A percentile compares a stretch with the other conserved stretches of the same genome.
phyloP scores from a whole-genome alignment of 768 basidiomycete species.

The Podaxis pistillaris region DNA sequence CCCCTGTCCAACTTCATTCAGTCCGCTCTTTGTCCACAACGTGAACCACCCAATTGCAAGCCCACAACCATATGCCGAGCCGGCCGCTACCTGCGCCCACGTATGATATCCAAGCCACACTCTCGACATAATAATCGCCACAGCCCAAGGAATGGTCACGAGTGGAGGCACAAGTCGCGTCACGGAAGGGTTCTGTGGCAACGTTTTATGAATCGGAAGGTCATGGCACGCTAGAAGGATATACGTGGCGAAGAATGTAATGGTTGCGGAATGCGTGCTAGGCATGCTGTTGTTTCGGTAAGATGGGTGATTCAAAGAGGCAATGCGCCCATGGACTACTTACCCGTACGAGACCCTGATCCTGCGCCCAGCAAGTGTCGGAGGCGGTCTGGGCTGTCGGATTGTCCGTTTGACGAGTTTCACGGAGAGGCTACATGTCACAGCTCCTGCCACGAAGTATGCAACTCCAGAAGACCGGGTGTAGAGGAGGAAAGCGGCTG shows the following conservation, averaged over 20 bases:
- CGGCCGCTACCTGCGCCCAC: constrained; percentile 62
- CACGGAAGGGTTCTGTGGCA: constrained; percentile 34
- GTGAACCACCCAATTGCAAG: constrained; percentile 58
- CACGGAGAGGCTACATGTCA: constrained; percentile 54
- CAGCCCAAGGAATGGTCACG: constrained; percentile 54
- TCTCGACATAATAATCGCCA: constrained; percentile 57
- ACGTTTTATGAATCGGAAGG: constrained; percentile 57
- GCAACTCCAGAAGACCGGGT: constrained; percentile 61
- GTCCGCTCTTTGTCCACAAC: constrained; percentile 45
- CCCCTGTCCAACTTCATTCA: constrained; percentile 22
- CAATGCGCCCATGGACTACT: constrained; percentile 18
- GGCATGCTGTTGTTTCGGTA: constrained; percentile 59
- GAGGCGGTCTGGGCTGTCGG: constrained; percentile 61
- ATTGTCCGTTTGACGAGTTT: constrained; percentile 61
- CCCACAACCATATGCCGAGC: constrained; percentile 50
- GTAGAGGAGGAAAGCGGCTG: constrained; percentile 49
- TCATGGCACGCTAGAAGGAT: constrained; percentile 53
- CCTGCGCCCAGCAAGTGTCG: constrained; percentile 26
- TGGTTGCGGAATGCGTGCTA: constrained; percentile 74
- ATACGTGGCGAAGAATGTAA: constrained; percentile 63
- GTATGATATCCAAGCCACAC: constrained; percentile 81
- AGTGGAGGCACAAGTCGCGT: constrained; percentile 44
- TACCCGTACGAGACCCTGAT: constrained; percentile 70
- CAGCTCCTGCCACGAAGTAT: constrained; percentile 60
- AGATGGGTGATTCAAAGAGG: neutral